These are phyloP conservation scores for Pseudognaphalium luteoalbum DNA, from an alignment of 129 eudicot genomes.

Conservation along the genomic window DNA sequence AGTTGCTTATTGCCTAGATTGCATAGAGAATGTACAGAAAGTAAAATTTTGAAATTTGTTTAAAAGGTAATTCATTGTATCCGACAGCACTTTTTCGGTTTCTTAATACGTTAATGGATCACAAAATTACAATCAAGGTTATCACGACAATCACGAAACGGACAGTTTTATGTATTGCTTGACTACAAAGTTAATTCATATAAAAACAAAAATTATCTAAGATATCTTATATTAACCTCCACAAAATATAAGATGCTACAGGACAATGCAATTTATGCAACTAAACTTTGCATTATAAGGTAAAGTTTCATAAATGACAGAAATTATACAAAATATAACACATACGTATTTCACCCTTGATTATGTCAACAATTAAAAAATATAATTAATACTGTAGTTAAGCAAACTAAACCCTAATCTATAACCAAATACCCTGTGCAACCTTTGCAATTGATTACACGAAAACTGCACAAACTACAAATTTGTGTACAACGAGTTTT, in stretches of 20 bases:
- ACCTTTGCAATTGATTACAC: not conserved
- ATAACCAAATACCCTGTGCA: not conserved
- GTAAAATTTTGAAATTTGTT: not conserved
- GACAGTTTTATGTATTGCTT: not conserved
- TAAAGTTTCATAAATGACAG: not conserved
- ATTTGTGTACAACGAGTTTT: not conserved
- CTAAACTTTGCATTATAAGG: not conserved
- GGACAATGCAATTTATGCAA: not conserved
- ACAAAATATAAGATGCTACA: not conserved
- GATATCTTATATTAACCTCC: not conserved
- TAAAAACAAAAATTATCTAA: not conserved
- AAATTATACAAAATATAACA: no score
- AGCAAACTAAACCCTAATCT: not conserved
- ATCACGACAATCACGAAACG: not conserved
- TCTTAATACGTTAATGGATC: not conserved
- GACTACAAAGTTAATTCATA: not conserved
- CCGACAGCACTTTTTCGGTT: not conserved
- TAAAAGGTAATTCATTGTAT: not conserved
- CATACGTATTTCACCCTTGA: no score
- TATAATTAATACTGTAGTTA: no score
- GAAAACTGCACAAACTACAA: not conserved
- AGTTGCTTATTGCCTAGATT: not conserved
- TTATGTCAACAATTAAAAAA: no score
- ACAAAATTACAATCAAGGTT: not conserved
- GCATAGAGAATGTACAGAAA: not conserved